A percentile compares a stretch with the other conserved stretches of the same genome.
These are phyloP conservation scores for Aspergillus hancockii DNA, from an alignment of 495 filamentous ascomycete genomes.

Conservation along the genomic window DNA sequence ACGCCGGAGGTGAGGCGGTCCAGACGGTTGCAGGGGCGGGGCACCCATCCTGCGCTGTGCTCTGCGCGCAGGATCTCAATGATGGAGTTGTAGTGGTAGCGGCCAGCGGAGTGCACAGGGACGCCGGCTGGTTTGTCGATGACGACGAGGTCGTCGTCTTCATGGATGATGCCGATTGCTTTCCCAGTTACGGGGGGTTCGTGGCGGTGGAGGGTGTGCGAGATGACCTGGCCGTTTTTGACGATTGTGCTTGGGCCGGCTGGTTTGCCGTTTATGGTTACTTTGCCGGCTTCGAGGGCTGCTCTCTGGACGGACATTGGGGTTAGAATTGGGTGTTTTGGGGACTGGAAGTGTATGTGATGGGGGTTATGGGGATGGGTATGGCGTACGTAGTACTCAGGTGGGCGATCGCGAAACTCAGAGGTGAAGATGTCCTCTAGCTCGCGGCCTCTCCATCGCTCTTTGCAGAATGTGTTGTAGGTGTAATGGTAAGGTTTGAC, in stretches of 20 bases:
- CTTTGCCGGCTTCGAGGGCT: constrained; percentile 75
- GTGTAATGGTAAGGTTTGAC: constrained; percentile 84
- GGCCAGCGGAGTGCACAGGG: constrained; percentile 90
- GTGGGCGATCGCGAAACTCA: constrained; percentile 84
- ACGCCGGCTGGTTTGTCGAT: constrained; percentile 96
- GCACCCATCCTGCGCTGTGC: constrained; percentile 65
- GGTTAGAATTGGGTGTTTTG: too few species aligned
- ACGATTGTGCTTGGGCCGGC: constrained; percentile 58
- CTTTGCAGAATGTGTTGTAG: constrained; percentile 89
- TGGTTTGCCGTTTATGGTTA: constrained; percentile 70
- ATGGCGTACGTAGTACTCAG: constrained; percentile 79
- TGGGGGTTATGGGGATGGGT: background rate
- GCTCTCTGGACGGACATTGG: constrained; percentile 68
- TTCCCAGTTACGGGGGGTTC: constrained; percentile 88
- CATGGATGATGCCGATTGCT: constrained; percentile 79
- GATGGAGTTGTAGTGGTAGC: constrained; percentile 92
- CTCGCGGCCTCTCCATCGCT: constrained; percentile 78
- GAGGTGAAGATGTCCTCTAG: constrained; percentile 78
- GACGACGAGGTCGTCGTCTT: constrained; percentile 88
- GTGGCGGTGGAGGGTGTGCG: constrained; percentile 92
- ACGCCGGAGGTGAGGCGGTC: constrained; percentile 91
- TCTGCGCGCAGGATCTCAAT: constrained; percentile 90
- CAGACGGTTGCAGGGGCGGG: constrained; percentile 88
- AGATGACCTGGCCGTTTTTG: constrained; percentile 82
- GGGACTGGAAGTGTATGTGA: too few species aligned